Conservation (phyloP, 2,329 filamentous ascomycete genomes). For the Onygena corvina region DNA sequence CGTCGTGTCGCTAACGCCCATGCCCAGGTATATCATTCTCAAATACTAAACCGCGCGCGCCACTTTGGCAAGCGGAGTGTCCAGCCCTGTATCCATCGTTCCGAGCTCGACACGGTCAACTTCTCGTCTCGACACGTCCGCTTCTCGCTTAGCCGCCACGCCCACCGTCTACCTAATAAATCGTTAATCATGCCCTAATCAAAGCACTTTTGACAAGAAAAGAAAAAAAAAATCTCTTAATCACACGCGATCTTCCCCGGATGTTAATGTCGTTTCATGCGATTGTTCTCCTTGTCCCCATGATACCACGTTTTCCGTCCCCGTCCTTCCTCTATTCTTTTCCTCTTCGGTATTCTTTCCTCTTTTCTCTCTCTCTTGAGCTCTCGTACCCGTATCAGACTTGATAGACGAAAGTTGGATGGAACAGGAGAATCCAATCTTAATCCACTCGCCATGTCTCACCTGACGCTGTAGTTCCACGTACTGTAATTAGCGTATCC, state of each 20-base stretch:
- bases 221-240: neutral
- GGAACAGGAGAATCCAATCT: neutral
- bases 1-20: neutral
- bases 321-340: no score
- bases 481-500: no score
- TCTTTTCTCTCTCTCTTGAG: neutral
- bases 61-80: neutral
- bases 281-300: neutral
- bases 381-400: neutral
- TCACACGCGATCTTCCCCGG: neutral
- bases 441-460: no score
- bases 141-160: no score
- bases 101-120: neutral
- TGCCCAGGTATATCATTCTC: conserved; percentile 15
- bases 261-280: neutral
- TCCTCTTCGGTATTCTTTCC: neutral
- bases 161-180: neutral
- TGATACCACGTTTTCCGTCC: conserved; percentile 5
- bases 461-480: no score
- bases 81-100: neutral
- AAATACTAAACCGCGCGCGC: conserved; percentile 15
- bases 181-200: neutral
- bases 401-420: neutral
- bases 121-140: neutral
- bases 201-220: neutral